A percentile compares a stretch with the other conserved stretches of the same genome.
Evolutionary conservation across 2,329 filamentous ascomycete genomes (phyloP).

Genomic region (Arthroderma sp.): DNA sequence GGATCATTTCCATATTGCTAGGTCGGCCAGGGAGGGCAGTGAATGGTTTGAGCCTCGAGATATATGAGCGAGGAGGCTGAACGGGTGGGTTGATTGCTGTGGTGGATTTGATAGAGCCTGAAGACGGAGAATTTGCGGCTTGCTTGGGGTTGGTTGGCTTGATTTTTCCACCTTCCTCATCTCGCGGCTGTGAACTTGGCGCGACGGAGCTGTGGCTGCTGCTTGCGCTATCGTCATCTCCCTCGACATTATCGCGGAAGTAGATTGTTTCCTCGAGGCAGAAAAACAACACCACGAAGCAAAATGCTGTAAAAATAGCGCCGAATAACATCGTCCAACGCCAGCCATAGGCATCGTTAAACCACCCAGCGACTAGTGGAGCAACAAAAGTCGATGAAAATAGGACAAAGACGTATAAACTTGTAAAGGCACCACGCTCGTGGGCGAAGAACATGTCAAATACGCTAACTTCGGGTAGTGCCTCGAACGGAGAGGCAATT

Average conservation of each 20-base stretch:
- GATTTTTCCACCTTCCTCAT: background rate
- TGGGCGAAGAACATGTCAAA: slow-evolving; percentile 36
- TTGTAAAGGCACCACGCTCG: slow-evolving; percentile 31
- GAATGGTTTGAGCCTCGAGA: slow-evolving; percentile 17
- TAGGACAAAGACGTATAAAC: slow-evolving; percentile 32
- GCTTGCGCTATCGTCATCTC: slow-evolving; percentile 6
- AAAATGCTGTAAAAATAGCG: slow-evolving; percentile 39
- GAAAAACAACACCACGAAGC: slow-evolving; percentile 43
- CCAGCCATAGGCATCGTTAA: slow-evolving; percentile 38
- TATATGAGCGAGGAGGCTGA: slow-evolving; percentile 1
- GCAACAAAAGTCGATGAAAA: slow-evolving; percentile 35
- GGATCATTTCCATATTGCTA: slow-evolving; percentile 10
- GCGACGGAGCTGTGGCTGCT: slow-evolving; percentile 4
- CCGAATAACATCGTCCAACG: slow-evolving; percentile 41
- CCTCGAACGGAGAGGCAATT: slow-evolving; percentile 36
- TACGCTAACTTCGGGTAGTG: slow-evolving; percentile 35
- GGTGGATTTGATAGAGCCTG: background rate
- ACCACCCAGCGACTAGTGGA: slow-evolving; percentile 38
- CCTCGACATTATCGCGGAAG: slow-evolving; percentile 26
- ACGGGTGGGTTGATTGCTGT: background rate
- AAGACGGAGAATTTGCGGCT: too few species aligned
- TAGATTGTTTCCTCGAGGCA: slow-evolving; percentile 51
- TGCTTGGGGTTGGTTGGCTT: background rate
- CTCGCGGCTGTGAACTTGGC: background rate
- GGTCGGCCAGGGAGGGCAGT: slow-evolving; percentile 7